Percentiles rank a stretch among this genome's conserved stretches.
phyloP scores from a whole-genome alignment of 176 grass and related monocot genomes.

The Guadua angustifolia region DNA sequence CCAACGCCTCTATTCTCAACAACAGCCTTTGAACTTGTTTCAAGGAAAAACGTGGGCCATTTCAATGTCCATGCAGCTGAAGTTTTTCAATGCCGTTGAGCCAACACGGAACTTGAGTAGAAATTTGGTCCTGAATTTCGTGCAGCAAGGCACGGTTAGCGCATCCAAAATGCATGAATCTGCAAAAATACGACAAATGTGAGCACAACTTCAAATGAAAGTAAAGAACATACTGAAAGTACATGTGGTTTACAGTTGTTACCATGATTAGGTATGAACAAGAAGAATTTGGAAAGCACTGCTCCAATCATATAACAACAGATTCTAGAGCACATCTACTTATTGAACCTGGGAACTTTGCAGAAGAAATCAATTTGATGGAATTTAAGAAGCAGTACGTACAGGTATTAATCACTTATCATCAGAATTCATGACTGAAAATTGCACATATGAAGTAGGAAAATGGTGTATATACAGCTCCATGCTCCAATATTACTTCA shows the following conservation, averaged over 20 bases:
- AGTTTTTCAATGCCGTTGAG: neutral
- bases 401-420: neutral
- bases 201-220: neutral
- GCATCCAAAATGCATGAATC: conserved; percentile 26
- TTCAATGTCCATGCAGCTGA: neutral
- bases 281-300: neutral
- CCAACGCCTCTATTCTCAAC: neutral
- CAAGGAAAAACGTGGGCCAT: neutral
- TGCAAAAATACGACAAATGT: neutral
- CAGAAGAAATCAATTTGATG: conserved; percentile 17
- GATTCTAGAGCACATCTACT: neutral
- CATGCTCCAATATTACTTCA: neutral
- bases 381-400: neutral
- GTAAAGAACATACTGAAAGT: neutral
- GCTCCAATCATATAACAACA: neutral
- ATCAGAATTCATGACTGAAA: too few species aligned
- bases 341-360: neutral
- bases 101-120: neutral
- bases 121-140: neutral
- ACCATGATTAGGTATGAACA: neutral
- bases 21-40: conserved; percentile 5
- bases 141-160: neutral
- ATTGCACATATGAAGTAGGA: neutral
- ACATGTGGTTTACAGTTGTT: neutral
- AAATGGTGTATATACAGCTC: conserved; percentile 14